Percentiles rank a stretch among this genome's conserved stretches.
Conservation (phyloP, 2,329 filamentous ascomycete species). For the Trichocomaceae sp. region DNA sequence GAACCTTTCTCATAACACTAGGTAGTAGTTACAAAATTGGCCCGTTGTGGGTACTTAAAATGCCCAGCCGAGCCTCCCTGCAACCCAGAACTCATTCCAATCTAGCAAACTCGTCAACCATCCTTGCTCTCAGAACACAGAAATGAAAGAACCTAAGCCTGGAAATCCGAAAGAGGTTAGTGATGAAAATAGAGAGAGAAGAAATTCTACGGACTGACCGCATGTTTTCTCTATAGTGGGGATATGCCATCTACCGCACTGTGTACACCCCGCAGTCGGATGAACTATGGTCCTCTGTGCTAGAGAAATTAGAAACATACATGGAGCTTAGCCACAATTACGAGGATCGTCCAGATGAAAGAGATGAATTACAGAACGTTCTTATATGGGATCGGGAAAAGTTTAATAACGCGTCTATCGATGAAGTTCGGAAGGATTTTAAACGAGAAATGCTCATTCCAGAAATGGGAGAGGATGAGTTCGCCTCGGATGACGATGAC, state of each 20-base stretch:
- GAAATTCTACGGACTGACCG: not conserved
- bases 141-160: not conserved
- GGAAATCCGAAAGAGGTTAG: not conserved
- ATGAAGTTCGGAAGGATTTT: not conserved
- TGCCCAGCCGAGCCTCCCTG: too few relatives aligned
- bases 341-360: not conserved
- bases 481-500: not conserved
- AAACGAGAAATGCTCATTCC: constrained; percentile 1
- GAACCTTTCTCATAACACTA: too few relatives aligned
- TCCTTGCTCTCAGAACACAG: not conserved
- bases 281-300: not conserved
- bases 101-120: too few relatives aligned
- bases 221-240: not conserved
- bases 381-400: not conserved
- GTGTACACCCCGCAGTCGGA: constrained; percentile 2
- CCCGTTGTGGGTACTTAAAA: too few relatives aligned
- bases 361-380: not conserved
- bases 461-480: not conserved
- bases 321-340: not conserved
- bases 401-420: not conserved
- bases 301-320: not conserved
- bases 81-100: too few relatives aligned
- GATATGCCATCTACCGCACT: constrained; percentile 1
- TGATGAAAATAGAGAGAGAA: not conserved
- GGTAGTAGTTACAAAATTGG: too few relatives aligned